Base-by-base conservation (phyloP, 1,139 yeast species). In the Meyerozyma smithsonii region DNA sequence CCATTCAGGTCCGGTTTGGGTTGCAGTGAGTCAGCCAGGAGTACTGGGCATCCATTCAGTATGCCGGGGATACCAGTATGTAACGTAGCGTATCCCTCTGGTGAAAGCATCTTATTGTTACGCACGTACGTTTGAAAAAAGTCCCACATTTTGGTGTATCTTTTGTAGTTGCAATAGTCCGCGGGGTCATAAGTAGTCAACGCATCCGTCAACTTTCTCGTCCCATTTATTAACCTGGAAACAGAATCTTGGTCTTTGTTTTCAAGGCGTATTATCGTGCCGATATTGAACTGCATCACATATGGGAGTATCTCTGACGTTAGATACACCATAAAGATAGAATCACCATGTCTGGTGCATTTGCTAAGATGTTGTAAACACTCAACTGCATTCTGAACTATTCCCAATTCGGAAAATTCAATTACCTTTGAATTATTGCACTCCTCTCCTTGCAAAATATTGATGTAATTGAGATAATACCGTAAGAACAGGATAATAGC, bases 361-460 rank as follows among this genome's bases (percentile, higher is more conserved):
- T 30, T 30, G 14, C 21, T 4, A 12, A 30, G 21, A 16, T 15
- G 21, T n/a, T 30, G 21, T 21, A 30, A 17, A 41, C 55, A 50
- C 11, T 48, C 50, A 21, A 46, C 38, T 28, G 56, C 51, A 26
- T 52, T 51, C 2, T 52, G 40, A 32, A 61, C 54, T 12, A 61
- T 45, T 15, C 44, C 50, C 1, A 69, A 64, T 4, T 62, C 46
- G 3, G 61, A 42, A 26, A 43, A 39, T 18, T 47, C 51, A 16
- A 53, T 45, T 21, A 56, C 40, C 4, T 42, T 53, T 8, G 50
- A 51, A 14, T 61, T 59, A 21, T 51, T 51, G 12, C 45, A 42
- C 16, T 64, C 69, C 47, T 69, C 75, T 10, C 58, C 54, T 45
- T 70, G 74, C 17, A 70, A 49, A 37, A 67, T 51, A 21, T 64